Percentiles rank a stretch among this genome's conserved stretches.
These are phyloP conservation scores for Acer saccharum DNA, from an alignment of 345 rosid species.

Conservation along the genomic window DNA sequence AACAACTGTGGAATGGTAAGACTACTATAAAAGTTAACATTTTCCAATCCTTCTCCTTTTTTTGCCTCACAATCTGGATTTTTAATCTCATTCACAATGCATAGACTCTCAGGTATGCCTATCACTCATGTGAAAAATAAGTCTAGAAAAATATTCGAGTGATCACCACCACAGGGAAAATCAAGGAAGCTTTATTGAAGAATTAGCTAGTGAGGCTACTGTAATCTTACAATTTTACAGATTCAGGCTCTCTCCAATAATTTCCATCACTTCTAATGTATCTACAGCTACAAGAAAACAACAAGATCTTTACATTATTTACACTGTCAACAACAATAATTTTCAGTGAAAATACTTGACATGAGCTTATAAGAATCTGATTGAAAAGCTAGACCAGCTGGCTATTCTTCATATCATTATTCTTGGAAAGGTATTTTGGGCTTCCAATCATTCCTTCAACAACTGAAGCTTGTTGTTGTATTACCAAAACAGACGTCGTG, in stretches of 20 bases:
- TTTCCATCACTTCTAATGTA: conserved; percentile 14
- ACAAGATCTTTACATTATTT: conserved; percentile 30
- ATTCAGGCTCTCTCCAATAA: conserved; percentile 1
- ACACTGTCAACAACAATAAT: conserved; percentile 13
- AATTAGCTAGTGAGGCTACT: conserved; percentile 14
- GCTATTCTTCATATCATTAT: neutral
- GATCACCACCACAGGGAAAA: conserved; percentile 5
- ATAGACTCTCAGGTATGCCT: no score
- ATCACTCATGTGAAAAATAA: no score
- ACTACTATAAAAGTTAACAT: no score
- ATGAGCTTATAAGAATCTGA: neutral
- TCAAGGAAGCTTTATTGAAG: conserved; percentile 20
- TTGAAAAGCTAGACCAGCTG: no score
- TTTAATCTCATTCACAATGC: no score
- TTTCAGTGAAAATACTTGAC: neutral
- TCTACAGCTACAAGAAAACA: conserved; percentile 16
- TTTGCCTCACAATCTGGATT: no score
- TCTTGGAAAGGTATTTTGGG: neutral
- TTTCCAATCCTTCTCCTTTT: no score
- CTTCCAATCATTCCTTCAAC: conserved; percentile 11
- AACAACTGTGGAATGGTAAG: no score
- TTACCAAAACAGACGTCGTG: conserved; percentile 35
- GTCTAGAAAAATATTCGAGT: neutral
- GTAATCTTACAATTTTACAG: conserved; percentile 4
- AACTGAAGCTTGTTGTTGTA: conserved; percentile 40